Base-by-base conservation (phyloP, 495 filamentous ascomycete species). In the Daldinia decipiens region DNA sequence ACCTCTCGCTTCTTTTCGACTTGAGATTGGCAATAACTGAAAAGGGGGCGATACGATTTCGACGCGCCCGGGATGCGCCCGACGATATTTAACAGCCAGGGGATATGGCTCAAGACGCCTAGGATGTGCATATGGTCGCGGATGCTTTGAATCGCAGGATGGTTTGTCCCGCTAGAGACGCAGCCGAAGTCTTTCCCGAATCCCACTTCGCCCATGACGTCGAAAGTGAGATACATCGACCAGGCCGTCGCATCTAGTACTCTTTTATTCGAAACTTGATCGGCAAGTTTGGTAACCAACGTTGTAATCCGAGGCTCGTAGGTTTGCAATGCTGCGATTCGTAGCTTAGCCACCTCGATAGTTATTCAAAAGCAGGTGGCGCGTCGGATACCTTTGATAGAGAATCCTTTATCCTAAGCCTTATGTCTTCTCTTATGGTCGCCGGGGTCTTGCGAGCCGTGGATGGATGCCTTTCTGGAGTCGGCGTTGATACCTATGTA, bases 131-230 rank as follows among this genome's bases (percentile, higher is more conserved):
- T 78, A 32, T 78, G 76, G 0, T 68, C 53, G 21, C 77, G 74
- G 12, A 84, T 45, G 2, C 67, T 62, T 11, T 65, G 72, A 19
- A 82, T 70, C 1, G 80, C 76, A 3, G 73, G 78, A 38, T 75
- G 70, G 6, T 71, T 60, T 27, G 66, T 62, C 0, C 70, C 74
- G 21, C 58, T 70, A 11, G 74, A 64, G 4, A 86, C 73, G 80
- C 84, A 84, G 34, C 71, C 65, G 38, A 83, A 82, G 38, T 71
- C 58, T 39, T 73, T 63, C 24, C 69, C 68, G 13, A 75, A 70
- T 7, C 75, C 75, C 2, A 73, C 45, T 24, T 71, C 69, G 5
- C 72, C 73, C 62, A 77, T 75, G 9, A 72, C 47, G 29, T 79
- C 77, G 36, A 79, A 78, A 3, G 38, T 29, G 19, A 81, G 77